These are phyloP conservation scores for Hyphopichia wangnamkhiaoensis DNA, from an alignment of 1,139 yeast genomes.

Conservation along the genomic window DNA sequence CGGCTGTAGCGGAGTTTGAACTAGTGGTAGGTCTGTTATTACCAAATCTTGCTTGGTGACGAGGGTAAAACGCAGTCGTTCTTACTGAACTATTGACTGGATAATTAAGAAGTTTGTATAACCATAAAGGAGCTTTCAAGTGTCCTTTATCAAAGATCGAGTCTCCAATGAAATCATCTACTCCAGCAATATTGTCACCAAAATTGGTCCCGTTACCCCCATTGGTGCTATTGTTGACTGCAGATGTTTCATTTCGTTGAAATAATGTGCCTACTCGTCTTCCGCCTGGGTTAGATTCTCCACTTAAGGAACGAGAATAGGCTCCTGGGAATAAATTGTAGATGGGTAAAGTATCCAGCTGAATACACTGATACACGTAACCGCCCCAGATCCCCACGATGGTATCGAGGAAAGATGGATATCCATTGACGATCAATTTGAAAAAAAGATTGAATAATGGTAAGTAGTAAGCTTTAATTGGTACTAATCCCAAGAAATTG, in stretches of 20 bases:
- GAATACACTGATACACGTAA: slow-evolving; percentile 60
- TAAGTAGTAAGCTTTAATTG: slow-evolving; percentile 58
- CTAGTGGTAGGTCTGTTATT: background rate
- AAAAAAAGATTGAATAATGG: slow-evolving; percentile 57
- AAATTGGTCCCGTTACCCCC: background rate
- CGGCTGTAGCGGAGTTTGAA: background rate
- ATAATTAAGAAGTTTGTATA: slow-evolving; percentile 33
- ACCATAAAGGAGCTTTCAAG: slow-evolving; percentile 42
- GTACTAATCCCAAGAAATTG: slow-evolving; percentile 53
- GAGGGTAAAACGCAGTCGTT: slow-evolving; percentile 29
- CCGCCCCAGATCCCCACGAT: slow-evolving; percentile 55
- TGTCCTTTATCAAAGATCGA: slow-evolving; percentile 46
- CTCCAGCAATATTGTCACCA: background rate
- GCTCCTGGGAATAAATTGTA: slow-evolving; percentile 49
- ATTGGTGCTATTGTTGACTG: background rate
- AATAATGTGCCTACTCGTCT: slow-evolving; percentile 33
- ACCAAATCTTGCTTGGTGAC: slow-evolving; percentile 2
- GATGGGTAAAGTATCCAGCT: slow-evolving; percentile 51
- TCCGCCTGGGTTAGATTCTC: slow-evolving; percentile 16
- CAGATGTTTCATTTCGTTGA: background rate
- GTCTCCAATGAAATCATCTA: slow-evolving; percentile 28
- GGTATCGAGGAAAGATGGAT: slow-evolving; percentile 37
- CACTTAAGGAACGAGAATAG: slow-evolving; percentile 24
- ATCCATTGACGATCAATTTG: slow-evolving; percentile 47
- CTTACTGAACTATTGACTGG: slow-evolving; percentile 30